A percentile compares a stretch with the other conserved stretches of the same genome.
phyloP scores from a whole-genome alignment of 345 rosid species.

The Eucalyptus sideroxylon region DNA sequence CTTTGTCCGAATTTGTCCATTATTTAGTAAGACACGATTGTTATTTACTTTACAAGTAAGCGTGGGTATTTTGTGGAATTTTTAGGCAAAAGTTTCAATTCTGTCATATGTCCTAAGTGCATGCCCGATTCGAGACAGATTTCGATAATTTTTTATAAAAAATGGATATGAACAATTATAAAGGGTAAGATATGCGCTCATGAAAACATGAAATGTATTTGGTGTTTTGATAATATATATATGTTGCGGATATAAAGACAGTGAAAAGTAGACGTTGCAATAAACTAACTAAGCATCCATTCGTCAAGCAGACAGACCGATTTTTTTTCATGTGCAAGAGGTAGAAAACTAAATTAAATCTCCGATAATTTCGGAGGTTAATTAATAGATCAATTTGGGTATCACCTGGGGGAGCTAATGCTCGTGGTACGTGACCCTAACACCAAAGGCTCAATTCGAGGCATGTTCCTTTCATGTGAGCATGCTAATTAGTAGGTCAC shows the following conservation, averaged over 20 bases:
- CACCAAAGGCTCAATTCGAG: neutral
- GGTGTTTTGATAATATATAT: too few species aligned
- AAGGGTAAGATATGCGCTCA: neutral
- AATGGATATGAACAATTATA: neutral
- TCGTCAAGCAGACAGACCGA: neutral
- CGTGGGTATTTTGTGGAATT: neutral
- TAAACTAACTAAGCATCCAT: neutral
- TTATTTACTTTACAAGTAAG: neutral
- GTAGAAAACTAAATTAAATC: neutral
- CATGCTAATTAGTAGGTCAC: neutral
- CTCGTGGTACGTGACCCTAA: neutral
- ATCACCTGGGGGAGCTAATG: neutral
- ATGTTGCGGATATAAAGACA: too few species aligned
- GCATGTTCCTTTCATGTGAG: neutral
- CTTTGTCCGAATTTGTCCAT: neutral
- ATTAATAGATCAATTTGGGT: neutral
- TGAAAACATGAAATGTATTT: neutral
- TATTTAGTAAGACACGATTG: neutral
- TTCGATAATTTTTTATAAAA: neutral
- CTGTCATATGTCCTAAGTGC: accelerated
- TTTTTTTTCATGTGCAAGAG: neutral
- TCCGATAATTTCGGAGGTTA: neutral
- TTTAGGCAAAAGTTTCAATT: neutral
- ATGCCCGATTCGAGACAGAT: neutral
- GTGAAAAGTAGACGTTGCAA: neutral